Evolutionary conservation across 2,329 filamentous ascomycete species (phyloP), one percentile per base, ranked within the genome.

Genomic region (Pseudogymnoascus sp.): DNA sequence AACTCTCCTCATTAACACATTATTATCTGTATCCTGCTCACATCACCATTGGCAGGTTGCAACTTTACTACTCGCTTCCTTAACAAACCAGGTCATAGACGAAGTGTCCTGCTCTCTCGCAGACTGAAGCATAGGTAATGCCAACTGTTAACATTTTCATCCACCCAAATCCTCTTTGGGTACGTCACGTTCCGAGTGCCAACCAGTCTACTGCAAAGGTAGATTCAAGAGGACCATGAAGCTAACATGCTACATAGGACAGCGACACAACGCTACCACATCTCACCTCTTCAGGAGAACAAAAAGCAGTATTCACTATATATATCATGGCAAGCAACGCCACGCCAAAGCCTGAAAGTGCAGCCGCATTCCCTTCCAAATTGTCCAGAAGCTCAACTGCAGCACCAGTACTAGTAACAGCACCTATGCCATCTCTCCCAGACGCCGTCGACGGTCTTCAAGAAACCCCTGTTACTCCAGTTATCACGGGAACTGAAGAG

Each of bases 321-420:
- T 29, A 35, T 55, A 55, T 55, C 29, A 55, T 55, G 29, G 7
- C 48, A 17, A 35, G 25, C 31, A 35, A 55, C 15, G 29, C 48
- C 29, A 33, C 48, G 10, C 15, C 29, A 33, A 55, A 55, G 10
- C 48, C 48, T 10, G 48, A 55, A 55, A 21, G 29, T 33, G 15
- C 29, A 33, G 7, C 48, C 35, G 5, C 29, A 4, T 55, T 33
- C n/a, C 48, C 29, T 35, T 55, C 48, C 29, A 55, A 35, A 33
- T 17, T 55, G 48, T 55, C 48, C 48, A 55, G 15, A 55, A 55
- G n/a, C 35, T 55, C 15, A 33, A 35, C 48, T n/a, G 48, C 48
- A 33, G 48, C 48, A 33, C 29, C 48, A n/a, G 27, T 35, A 12
- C 29, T 55, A n/a, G 29, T 55, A 33, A 55, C 15, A 55, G 29